Conservation (phyloP, 352 stramenopile genomes). For the Blastocystis sp. region DNA sequence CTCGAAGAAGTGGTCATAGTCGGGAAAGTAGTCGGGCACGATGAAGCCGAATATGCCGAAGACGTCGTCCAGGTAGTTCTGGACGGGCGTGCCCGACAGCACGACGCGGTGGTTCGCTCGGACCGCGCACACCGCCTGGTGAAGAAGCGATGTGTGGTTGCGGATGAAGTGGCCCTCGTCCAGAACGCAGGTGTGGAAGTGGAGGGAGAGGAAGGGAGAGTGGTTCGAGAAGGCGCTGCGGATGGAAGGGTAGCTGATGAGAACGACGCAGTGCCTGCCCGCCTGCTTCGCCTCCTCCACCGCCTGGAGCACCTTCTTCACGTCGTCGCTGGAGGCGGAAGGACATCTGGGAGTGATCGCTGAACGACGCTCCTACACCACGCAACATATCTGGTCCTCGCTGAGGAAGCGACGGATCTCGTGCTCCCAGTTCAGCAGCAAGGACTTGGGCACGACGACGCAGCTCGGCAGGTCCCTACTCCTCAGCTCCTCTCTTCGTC, state of each 20-base stretch:
- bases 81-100: conserved; percentile 37
- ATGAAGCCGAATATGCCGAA: conserved; percentile 61
- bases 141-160: conserved; percentile 19
- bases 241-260: conserved; percentile 33
- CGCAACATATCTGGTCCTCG: not conserved
- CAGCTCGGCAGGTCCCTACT: not conserved
- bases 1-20: conserved; percentile 51
- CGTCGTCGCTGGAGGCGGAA: not conserved
- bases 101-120: conserved; percentile 47
- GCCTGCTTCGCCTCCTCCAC: not conserved
- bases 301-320: not conserved
- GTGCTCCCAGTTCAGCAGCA: conserved; percentile 45
- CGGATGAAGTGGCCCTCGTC: conserved; percentile 68
- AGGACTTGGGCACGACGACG: conserved; percentile 40
- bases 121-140: conserved; percentile 1
- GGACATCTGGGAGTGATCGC: conserved; percentile 7
- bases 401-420: conserved; percentile 35
- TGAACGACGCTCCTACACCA: not conserved
- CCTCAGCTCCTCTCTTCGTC: not conserved
- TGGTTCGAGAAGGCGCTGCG: conserved; percentile 2
- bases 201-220: not conserved
- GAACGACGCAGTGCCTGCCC: not conserved
- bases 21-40: conserved; percentile 9
- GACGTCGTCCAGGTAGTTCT: conserved; percentile 62
- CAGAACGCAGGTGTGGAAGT: conserved; percentile 12